Evolutionary conservation across 2,329 filamentous ascomycete species (phyloP), one percentile per base, ranked within the genome.

Genomic region (Colletotrichum nymphaeae): DNA sequence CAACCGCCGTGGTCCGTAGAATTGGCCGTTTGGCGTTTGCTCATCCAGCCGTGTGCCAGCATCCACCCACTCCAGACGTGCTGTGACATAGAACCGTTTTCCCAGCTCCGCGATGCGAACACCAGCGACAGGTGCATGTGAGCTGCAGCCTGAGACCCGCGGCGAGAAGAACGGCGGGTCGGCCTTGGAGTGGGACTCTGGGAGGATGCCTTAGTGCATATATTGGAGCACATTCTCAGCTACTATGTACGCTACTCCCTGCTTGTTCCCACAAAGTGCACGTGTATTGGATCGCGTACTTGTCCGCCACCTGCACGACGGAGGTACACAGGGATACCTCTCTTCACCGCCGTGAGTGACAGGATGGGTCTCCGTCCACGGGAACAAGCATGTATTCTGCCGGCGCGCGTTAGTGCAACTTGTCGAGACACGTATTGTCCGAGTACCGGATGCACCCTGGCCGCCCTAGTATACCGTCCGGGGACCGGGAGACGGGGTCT

Each of bases 341-440:
- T 26, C 11, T 53, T 59, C 68, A 70, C 68, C 68, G 68, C 68
- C 63, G 63, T 12, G 42, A 49, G 32, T 70, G 68, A 70, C 68
- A 70, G 56, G 42, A 42, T 26, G 37, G 53, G 30, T 30, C 49
- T 16, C 35, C 28, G n/a, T 60, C 55, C 63, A 59, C 42, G 53
- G 55, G 30, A 66, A 11, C 63, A 37, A 56, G 63, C 55, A 70
- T 67, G 63, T 19, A 67, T 30, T 59, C 46, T 42, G 32, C 42
- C 24, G 46, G 26, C 28, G 32, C 55, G 63, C 68, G 63, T 70
- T 70, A 70, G 68, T 67, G 63, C 14, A 59, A 49, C 28, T 49
- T 32, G 14, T n/a, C 55, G 1, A 60, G 55, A 66, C 56, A 70
- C 63, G 68, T 70, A 70, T 67, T 19, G 12, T n/a, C 46, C 30